Base-by-base conservation (phyloP, 2,329 filamentous ascomycete genomes). In the Fusarium oxysporum region DNA sequence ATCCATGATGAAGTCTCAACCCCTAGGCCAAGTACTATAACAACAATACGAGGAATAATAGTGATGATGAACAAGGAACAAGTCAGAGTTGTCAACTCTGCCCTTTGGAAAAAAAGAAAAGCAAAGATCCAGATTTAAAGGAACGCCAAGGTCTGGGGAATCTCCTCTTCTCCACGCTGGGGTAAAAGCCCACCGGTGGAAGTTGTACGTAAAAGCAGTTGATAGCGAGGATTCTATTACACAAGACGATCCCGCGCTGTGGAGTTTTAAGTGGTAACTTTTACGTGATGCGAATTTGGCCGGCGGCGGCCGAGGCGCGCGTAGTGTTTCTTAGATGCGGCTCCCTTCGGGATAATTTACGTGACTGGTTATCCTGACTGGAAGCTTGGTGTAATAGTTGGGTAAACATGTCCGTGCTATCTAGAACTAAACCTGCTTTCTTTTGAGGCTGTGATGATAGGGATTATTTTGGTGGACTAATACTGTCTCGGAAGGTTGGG, bases 111-210 rank as follows among this genome's bases (percentile, higher is more conserved):
- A 8, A n/a, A 25, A 13, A 19, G 23, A 43, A 43, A 38, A 38
- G 59, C 25, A 30, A 33, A 14, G 19, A 19, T n/a, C 40, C 1
- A 44, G 2, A 4, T 28, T 28, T 53, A 48, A 62, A 38, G 32
- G 30, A 37, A 11, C 23, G 64, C 64, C 64, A 67, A 67, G 64
- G 38, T 67, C 64, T 67, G 64, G 64, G 64, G 64, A 67, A 51
- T 13, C 38, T 55, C 48, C 59, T 38, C 33, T 58, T 62, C 59
- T 62, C 59, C 59, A 62, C 51, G 59, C 51, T 45, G 59, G 59
- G 40, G 59, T 32, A 57, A 32, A 3, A 25, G 14, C 11, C 47
- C 30, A 5, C 56, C 41, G 3, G 50, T 35, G 0, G 63, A 40
- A 35, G 59, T 55, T 54, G 65, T 68, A 68, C 64, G 65, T 68